Evolutionary conservation across 148 eudicot genomes (phyloP), one percentile per base, ranked within the genome.

Genomic region (Rhododendron williamsianum): DNA sequence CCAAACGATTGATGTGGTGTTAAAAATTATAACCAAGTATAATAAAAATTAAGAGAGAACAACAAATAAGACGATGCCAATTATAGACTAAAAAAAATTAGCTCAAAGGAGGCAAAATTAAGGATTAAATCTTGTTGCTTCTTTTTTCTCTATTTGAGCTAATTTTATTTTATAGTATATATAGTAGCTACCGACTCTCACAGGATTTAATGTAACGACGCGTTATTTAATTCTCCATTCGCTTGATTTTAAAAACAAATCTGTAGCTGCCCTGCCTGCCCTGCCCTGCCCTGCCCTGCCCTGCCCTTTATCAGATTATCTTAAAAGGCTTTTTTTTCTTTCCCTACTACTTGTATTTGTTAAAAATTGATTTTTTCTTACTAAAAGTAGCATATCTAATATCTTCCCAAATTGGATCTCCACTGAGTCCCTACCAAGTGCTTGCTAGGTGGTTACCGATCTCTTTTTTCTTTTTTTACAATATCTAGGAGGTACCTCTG

Each of bases 341-440:
- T 2, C 2, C 46, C 30, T 4, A 23, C 23, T 15, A 41, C 41
- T 38, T 0, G 45, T 41, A 77, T 1, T 36, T 43, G 6, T 30
- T 38, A 3, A 36, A 3, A 74, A 78, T 13, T 48, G 13, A 15
- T 79, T 38, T 38, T 38, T 4, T n/a, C 36, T 49, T 80, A 80
- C 82, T 80, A 51, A 27, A 80, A 25, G 63, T 16, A 80, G 82
- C 41, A 80, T 80, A 30, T 80, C 38, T 80, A 52, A 80, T 80
- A 30, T 80, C 23, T 80, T 80, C 30, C 65, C 13, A 15, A 80
- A 80, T 80, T 15, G 19, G 67, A 52, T 80, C 18, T 80, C 82
- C 82, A 49, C 63, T 51, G 19, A 49, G 15, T 80, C 82, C 65
- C 65, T 6, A 52, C 12, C 21, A 30, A 71, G 76, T 71, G 76